These are phyloP conservation scores for Scalesia atractyloides DNA, from an alignment of 129 eudicot genomes.

Conservation along the genomic window DNA sequence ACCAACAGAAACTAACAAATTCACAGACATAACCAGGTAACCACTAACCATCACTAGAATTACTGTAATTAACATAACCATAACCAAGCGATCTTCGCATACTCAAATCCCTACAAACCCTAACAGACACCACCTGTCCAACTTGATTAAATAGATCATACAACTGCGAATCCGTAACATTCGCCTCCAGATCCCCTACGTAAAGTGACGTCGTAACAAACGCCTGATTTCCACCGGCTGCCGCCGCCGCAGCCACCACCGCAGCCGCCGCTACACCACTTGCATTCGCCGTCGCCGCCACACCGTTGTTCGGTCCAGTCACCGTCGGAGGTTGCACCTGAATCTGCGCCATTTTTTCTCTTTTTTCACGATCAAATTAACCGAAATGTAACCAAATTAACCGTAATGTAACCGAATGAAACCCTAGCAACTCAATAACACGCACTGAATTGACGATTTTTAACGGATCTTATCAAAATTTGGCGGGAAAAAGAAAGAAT, in stretches of 20 bases:
- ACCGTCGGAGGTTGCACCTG: constrained; percentile 54
- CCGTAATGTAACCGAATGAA: too few relatives aligned
- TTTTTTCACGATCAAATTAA: neutral
- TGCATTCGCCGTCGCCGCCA: constrained; percentile 13
- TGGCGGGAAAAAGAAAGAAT: too few relatives aligned
- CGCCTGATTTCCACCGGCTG: constrained; percentile 32
- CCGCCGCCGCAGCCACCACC: constrained; percentile 27
- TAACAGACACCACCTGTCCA: constrained; percentile 82
- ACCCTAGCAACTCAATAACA: too few relatives aligned
- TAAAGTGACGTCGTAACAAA: constrained; percentile 65
- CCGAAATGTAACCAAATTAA: too few relatives aligned
- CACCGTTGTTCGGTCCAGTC: constrained; percentile 42
- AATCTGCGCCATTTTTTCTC: constrained; percentile 63
- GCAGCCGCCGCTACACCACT: constrained; percentile 22
- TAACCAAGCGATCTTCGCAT: constrained; percentile 74
- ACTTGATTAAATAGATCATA: constrained; percentile 75
- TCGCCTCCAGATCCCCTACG: constrained; percentile 68
- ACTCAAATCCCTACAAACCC: constrained; percentile 77
- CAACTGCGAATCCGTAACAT: constrained; percentile 71
- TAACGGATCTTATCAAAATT: too few relatives aligned
- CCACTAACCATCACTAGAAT: constrained; percentile 59
- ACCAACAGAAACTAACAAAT: too few relatives aligned
- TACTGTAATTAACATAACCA: constrained; percentile 77
- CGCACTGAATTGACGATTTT: too few relatives aligned
- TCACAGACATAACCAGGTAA: too few relatives aligned